Percentiles rank a stretch among this genome's conserved stretches.
Conservation (phyloP, 371 early-diverging fungal genomes). For the Mortierella sp. region DNA sequence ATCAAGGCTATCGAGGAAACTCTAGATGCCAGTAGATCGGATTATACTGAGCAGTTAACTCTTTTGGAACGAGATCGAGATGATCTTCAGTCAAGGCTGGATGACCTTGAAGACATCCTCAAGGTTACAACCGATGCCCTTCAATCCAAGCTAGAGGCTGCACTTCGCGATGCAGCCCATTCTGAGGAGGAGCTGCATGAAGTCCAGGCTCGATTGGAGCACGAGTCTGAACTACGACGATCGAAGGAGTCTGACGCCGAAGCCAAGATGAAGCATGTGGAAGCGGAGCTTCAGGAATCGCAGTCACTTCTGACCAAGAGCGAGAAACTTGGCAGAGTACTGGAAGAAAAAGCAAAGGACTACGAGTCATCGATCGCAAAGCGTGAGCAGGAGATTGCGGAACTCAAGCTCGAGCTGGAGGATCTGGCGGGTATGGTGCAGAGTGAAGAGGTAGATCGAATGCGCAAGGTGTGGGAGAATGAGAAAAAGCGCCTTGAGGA, state of each 20-base stretch:
- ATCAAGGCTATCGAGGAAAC: constrained; percentile 15
- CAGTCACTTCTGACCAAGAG: constrained; percentile 28
- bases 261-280: constrained; percentile 35
- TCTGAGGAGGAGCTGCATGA: constrained; percentile 36
- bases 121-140: constrained; percentile 40
- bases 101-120: constrained; percentile 33
- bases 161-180: constrained; percentile 30
- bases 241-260: constrained; percentile 31
- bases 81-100: constrained; percentile 29
- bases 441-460: constrained; percentile 47
- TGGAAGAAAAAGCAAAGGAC: constrained; percentile 61
- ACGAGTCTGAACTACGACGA: constrained; percentile 33
- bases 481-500: constrained; percentile 68
- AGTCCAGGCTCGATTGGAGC: constrained; percentile 33
- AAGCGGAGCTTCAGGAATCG: constrained; percentile 35
- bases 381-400: constrained; percentile 57
- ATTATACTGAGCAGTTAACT: constrained; percentile 18
- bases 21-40: constrained; percentile 8
- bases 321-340: constrained; percentile 45
- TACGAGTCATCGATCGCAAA: constrained; percentile 64
- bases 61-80: constrained; percentile 43
- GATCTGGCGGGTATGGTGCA: constrained; percentile 61
- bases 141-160: constrained; percentile 38
- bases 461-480: constrained; percentile 67
- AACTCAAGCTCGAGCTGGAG: constrained; percentile 50